Percentiles rank a stretch among this genome's conserved stretches.
Conservation (phyloP, 2,329 filamentous ascomycete genomes). For the Exophiala sp. region DNA sequence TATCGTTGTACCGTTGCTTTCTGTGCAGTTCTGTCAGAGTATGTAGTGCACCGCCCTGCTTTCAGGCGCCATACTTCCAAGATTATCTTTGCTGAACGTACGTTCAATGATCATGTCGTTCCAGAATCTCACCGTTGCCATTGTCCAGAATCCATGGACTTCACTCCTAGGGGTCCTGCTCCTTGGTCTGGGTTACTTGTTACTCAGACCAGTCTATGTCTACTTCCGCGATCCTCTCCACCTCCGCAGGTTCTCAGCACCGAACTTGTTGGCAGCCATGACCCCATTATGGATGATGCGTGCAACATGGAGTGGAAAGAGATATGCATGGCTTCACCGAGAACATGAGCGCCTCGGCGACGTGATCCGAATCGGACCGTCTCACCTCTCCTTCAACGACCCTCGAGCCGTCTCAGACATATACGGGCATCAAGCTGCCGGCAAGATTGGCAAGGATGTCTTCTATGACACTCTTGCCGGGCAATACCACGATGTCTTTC, state of each 20-base stretch:
- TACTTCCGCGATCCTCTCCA: background rate
- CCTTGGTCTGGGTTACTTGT: background rate
- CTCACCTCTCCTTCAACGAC: background rate
- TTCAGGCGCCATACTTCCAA: background rate
- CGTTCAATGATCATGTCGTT: background rate
- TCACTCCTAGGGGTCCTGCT: background rate
- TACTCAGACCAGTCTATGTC: background rate
- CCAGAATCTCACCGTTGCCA: background rate
- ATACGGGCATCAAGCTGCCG: background rate
- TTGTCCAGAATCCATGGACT: background rate
- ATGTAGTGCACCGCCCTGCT: background rate
- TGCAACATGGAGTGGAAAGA: background rate
- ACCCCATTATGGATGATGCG: background rate
- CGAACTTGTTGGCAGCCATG: background rate
- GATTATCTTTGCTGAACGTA: background rate
- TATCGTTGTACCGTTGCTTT: background rate
- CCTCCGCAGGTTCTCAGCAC: background rate
- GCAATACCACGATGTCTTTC: background rate
- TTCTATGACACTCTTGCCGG: background rate
- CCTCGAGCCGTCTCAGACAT: background rate
- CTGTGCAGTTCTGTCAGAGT: background rate
- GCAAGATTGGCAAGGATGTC: background rate
- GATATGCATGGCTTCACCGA: background rate
- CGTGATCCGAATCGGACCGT: conserved; percentile 3
- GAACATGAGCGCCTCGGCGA: background rate